Base-by-base conservation (phyloP, 129 eudicot species). In the Flaveria robusta region DNA sequence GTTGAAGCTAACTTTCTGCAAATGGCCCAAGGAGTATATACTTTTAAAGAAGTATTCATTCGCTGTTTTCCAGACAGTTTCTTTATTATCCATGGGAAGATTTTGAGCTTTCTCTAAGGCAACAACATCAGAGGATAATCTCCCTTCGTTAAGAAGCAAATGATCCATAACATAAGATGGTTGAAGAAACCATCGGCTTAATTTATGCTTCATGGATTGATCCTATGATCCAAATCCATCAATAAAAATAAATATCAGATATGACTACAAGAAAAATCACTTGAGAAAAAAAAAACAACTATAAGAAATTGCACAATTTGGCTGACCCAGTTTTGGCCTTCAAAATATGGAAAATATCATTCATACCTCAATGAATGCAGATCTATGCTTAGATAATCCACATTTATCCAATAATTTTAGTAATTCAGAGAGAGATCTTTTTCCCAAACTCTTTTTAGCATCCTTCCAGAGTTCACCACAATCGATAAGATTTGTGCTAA, bases 31-130 rank as follows among this genome's bases (percentile, higher is more conserved):
- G 4, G 99, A 89, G 27, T 92, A 86, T 69, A 95, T 81, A 83
- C 97, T 82, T 88, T 89, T 95, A 71, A 95, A 95, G 87, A 89
- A 91, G 88, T 81, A 89, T 34, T 81, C 83, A 79, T 95, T 95
- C 18, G 86, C 91, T 19, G 83, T 59, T 85, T 75, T 89, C 99
- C 99, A 95, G 71, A 83, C 85, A 20, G 60, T 60, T 72, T 87
- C 91, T 11, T 59, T 62, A 82, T 52, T 77, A 29, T 69, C 81
- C 77, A 22, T 49, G 52, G 81, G 52, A 43, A 70, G 66, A 70
- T 66, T 60, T 52, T 77, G 72, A 64, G 74, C 71, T 66, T 83
- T 66, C 50, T 74, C 74, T 19, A 65, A 4, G 77, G 47, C 49
- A 55, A 63, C 34, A 45, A 55, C 70, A 71, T 79, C 84, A 67